Conservation (phyloP, 108 stramenopile species). For the Nannochloropsis salina region DNA sequence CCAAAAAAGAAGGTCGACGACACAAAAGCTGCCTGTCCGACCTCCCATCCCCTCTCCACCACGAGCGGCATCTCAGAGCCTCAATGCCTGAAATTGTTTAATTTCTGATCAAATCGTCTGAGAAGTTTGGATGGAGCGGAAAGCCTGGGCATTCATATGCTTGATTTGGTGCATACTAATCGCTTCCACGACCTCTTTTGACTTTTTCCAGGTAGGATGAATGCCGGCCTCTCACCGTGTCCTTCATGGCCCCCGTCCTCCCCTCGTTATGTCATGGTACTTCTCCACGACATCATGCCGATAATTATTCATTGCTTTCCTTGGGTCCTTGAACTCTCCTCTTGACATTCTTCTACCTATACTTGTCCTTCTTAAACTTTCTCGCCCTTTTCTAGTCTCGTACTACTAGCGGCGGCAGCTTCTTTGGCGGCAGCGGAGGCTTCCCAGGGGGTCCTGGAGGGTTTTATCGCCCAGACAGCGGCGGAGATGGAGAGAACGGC, state of each 20-base stretch:
- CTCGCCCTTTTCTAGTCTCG: not conserved
- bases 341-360: not conserved
- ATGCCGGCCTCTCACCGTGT: too few species aligned
- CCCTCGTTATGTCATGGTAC: too few species aligned
- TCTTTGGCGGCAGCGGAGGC: not conserved
- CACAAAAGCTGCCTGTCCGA: too few species aligned
- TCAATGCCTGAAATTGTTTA: too few species aligned
- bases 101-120: too few species aligned
- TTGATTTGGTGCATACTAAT: not conserved
- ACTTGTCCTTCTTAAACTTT: not conserved
- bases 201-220: not conserved
- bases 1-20: too few species aligned
- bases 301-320: too few species aligned
- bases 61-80: too few species aligned
- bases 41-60: too few species aligned
- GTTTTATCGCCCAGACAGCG: not conserved
- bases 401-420: constrained; percentile 6
- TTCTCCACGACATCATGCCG: too few species aligned
- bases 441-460: not conserved
- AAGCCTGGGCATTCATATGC: not conserved
- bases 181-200: not conserved
- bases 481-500: not conserved
- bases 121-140: not conserved
- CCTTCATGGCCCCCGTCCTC: too few species aligned
- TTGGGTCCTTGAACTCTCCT: too few species aligned